Base-by-base conservation (phyloP, 306 rosid species). In the Clitoria ternatea region DNA sequence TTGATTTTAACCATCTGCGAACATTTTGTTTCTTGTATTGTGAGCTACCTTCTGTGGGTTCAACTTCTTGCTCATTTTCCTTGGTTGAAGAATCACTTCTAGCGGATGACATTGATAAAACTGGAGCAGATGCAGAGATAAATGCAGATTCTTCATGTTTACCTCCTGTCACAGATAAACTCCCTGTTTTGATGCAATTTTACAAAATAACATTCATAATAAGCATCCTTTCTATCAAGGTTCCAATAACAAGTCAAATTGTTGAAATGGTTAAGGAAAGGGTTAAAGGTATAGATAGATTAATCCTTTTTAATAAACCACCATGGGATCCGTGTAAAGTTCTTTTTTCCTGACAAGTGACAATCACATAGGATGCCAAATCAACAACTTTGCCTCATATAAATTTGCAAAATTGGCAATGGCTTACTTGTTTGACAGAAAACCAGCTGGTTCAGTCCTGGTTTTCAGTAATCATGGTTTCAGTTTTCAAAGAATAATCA, bases 121-220 rank as follows among this genome's bases (percentile, higher is more conserved):
- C 84, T 33, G 98, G 96, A 73, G 92, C 96, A 42, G 96, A 89
- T 60, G 76, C 33, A 32, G 97, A 87, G 74, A 84, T 78, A 19
- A 61, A 49, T 3, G 86, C 66, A 57, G 85, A 85, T 40, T 86
- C 86, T 86, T 87, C 92, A 76, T 52, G 83, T 30, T 74, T 80
- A 75, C 40, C 72, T 4, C 53, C 37, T 50, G 66, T 6, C 17
- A 18, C 73, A 49, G 74, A 81, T 54, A 53, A 65, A 73, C 62
- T 48, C 69, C 88, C 97, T 88, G 81, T 61, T 53, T 44, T 60
- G 60, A 71, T 69, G 69, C 20, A 72, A 79, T 59, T 22, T 43
- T 20, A 74, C 10, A 79, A 61, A 60, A 19, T 35, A 49, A 53
- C 20, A 50, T 32, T 42, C 17, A 65, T 45, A 27, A 36, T 39